Base-by-base conservation (phyloP, 352 stramenopile genomes). In the Phytophthora cajani region DNA sequence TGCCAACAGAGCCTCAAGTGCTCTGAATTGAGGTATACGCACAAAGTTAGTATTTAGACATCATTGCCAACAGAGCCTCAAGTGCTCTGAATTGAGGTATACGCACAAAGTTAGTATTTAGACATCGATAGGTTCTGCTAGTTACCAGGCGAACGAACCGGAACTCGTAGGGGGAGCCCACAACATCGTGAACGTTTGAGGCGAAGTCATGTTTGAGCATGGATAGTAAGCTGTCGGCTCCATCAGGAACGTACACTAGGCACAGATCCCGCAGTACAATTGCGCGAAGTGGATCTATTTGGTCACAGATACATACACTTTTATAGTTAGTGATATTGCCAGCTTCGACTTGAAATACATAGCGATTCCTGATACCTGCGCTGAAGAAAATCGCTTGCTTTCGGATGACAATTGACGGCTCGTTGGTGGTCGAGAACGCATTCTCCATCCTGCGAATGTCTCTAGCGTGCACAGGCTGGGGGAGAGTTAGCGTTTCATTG, bases 361-460 rank as follows among this genome's bases (percentile, higher is more conserved):
- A 27, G 23, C 17, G 21, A 49, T 9, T 49, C 4, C 6, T 21
- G 40, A 21, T 58, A 84, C 80, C 80, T 42, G 78, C 76, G 27
- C 79, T 85, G 49, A 88, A 68, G 56, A 88, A 67, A 46, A 88
- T 80, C 7, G 80, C 78, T 69, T 88, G 80, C 50, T 88, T 84
- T 8, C 80, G 70, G 12, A 86, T 69, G 30, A 80, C 64, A 33
- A 88, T 71, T 14, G 74, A 84, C 17, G 80, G 80, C 52, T 88
- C 78, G 59, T 82, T 87, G 9, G 75, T 81, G 7, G 76, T 63
- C 0, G 75, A 74, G 53, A 89, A 90, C 1, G 73, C 70, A n/a
- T 81, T 72, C 57, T 90, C 82, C 14, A 90, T 71, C 56, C 85
- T 85, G 1, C 82, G 79, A 6, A 89, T 64, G 60, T 90, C 82